Base-by-base conservation (phyloP, 176 grass and related monocot species). In the Musa troglodytarum region DNA sequence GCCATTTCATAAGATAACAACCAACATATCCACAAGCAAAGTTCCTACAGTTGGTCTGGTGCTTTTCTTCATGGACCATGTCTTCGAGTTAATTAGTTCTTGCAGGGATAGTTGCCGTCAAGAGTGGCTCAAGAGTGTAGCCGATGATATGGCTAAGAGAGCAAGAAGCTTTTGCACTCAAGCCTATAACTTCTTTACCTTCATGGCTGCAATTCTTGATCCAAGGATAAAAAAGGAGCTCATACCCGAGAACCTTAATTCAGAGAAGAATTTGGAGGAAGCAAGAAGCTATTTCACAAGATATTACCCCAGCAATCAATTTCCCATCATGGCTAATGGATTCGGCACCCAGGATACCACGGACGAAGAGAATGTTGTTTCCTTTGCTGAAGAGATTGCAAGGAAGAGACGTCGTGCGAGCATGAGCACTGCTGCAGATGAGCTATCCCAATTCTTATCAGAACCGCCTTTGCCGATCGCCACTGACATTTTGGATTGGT, bases 21-120 rank as follows among this genome's bases (percentile, higher is more conserved):
- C 86, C 51, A 98, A 98, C 79, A 81, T 98, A 72, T 93, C 90
- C 80, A 91, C 83, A 55, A 88, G 88, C 76, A 98, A 89, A 87
- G 71, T 90, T 74, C 83, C 79, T 63, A 93, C 90, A 12, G 78
- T 98, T 73, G 94, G 90, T 24, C 90, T 98, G 14, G 88, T 89
- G 28, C 87, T 98, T 73, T 97, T 97, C 82, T 98, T 98, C 73
- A 91, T 93, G 85, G 94, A 98, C 82, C 88, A 98, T 87, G 87
- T 93, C 55, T 73, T 82, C 50, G 94, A 93, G 54, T 66, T 98
- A 78, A 98, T 98, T 54, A 84, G 81, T 20, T 43, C 69, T 25
- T 91, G 78, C 78, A 83, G 69, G 56, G 66, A 81, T 0, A 88
- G 68, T 67, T 87, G 72, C 50, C 86, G 85, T 22, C 88, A 91